Base-by-base conservation (phyloP, 148 eudicot genomes). In the Amaranthus hypochondriacus region DNA sequence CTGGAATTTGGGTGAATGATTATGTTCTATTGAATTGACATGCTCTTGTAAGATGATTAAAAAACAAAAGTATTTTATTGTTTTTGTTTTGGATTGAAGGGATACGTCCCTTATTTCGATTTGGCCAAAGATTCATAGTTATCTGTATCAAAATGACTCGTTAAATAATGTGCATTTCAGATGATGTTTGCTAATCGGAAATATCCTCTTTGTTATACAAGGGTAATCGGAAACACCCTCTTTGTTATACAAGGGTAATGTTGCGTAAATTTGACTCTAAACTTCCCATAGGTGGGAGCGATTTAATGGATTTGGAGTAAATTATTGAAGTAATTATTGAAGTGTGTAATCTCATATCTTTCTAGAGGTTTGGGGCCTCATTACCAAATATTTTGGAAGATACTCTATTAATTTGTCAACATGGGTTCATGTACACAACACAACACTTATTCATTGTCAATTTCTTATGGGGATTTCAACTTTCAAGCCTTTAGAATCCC, bases 331-430 rank as follows among this genome's bases (percentile, higher is more conserved):
- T 28, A 28, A 28, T 28, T 28, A 28, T 28, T 28, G 39, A 28
- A 28, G 39, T 28, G 2, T 28, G 39, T 60, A 18, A 7, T 28
- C 28, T 13, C 63, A 48, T 66, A 66, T n/a, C 69, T 48, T 46
- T 48, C 12, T 13, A 65, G 12, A 15, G 69, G 43, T 7, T 15
- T 66, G 14, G 13, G 48, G 21, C 57, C 9, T 48, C 15, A 50
- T 58, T 61, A 60, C 48, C 48, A 28, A 61, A 49, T n/a, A 48
- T 49, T 6, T 28, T 5, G 48, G 15, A 13, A 21, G 21, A 52
- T 62, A 21, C 57, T 61, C 18, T 73, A 48, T 49, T 9, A 62
- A 60, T 62, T 10, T 72, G 67, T 61, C 56, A 61, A 15, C 67
- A 73, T 28, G 68, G 39, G 39, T 7, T 62, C 10, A 43, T 44